A percentile compares a stretch with the other conserved stretches of the same genome.
Evolutionary conservation across 176 grass and related monocot genomes (phyloP).

Genomic region (Thalia dealbata): DNA sequence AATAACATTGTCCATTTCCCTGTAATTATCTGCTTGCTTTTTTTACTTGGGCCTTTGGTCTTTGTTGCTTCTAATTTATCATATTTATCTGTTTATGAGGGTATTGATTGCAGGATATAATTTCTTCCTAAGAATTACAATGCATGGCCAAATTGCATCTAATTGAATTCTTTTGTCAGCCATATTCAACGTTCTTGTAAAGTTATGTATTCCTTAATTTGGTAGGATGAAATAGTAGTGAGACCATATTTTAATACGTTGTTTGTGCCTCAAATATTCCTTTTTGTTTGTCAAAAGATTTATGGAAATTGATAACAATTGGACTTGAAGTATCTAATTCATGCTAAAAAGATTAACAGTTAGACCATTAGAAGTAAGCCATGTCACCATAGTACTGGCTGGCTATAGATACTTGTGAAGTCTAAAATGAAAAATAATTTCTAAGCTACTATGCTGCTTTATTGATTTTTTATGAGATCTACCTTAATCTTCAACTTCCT

Average conservation of each 20-base stretch:
- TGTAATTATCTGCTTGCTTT: not conserved
- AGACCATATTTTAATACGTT: not conserved
- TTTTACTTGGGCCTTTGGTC: not conserved
- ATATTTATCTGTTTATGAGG: not conserved
- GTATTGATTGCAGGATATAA: not conserved
- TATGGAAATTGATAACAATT: not conserved
- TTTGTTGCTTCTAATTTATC: not conserved
- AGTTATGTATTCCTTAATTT: not conserved
- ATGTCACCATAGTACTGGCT: not conserved
- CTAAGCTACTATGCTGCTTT: not conserved
- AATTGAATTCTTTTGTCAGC: not conserved
- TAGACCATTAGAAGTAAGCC: not conserved
- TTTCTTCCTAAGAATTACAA: not conserved
- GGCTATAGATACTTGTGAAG: not conserved
- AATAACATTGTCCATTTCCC: not conserved
- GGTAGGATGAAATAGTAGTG: not conserved
- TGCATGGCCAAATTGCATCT: not conserved
- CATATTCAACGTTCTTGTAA: too few species aligned
- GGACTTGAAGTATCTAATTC: not conserved
- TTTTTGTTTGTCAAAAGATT: not conserved
- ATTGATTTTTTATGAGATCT: not conserved
- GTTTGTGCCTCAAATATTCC: not conserved
- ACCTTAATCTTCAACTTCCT: not conserved
- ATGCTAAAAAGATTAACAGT: too few species aligned
- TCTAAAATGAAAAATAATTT: not conserved